Base-by-base conservation (phyloP, 2,329 filamentous ascomycete genomes). In the Ceratocystiopsis sp. region DNA sequence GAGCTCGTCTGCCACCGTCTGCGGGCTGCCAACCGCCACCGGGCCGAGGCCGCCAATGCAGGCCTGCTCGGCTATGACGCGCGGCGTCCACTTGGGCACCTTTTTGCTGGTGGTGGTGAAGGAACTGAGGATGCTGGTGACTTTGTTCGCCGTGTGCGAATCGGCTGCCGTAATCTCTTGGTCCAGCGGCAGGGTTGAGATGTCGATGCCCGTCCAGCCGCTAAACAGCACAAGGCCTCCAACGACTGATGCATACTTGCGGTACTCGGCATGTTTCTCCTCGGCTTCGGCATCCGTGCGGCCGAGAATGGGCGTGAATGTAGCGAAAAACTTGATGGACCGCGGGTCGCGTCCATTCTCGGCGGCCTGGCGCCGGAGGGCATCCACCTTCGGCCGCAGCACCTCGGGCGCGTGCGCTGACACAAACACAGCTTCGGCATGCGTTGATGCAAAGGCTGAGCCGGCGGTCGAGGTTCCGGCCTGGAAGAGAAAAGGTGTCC, bases 1-100 rank as follows among this genome's bases (percentile, higher is more conserved):
- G 45, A 85, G 64, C 35, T 70, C 67, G 53, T 84, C 78, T 0
- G 76, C 80, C 1, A 84, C 77, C 48, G 74, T 70, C n/a, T 66
- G 57, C 0, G 78, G 62, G 0, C 75, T 82, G 0, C 80, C 80
- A 0, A 83, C 73, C 3, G 75, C 25, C 33, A 46, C 42, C 14
- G 42, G 41, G 16, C 44, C 42, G 36, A 43, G 43, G 38, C 42
- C 46, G 8, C 48, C 48, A 29, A 47, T 32, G 25, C 37, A 39
- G n/a, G 38, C 35, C 32, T 47, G 33, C 19, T 48, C 42, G 17
- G 38, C 42, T 14, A 49, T 41, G 12, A 19, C 37, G n/a, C 46
- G 44, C 34, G 48, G 48, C 12, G 44, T 48, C 48, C 46, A 48
- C 15, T 18, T 19, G 15, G 45, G 38, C 32, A 44, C 36, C 18